Conservation (phyloP, 108 stramenopile genomes). For the Discostella stelligeroides region DNA sequence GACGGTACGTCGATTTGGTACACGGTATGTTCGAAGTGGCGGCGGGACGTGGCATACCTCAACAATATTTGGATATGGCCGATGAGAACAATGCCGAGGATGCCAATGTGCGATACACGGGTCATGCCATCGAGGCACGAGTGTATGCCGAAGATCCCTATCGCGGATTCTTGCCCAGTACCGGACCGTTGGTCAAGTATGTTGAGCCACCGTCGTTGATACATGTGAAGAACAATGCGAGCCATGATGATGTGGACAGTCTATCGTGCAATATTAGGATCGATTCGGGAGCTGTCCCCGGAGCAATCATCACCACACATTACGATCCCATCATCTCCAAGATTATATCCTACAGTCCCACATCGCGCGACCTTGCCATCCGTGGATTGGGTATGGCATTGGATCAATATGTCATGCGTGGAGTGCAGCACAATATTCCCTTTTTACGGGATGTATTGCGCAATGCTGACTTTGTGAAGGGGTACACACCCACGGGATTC, state of each 20-base stretch:
- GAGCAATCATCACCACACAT: constrained; percentile 84
- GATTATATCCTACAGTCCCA: constrained; percentile 75
- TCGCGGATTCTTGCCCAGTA: constrained; percentile 92
- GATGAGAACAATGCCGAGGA: constrained; percentile 39
- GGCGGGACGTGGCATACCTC: constrained; percentile 64
- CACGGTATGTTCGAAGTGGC: constrained; percentile 92
- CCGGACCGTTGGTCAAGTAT: constrained; percentile 77
- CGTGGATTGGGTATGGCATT: constrained; percentile 72
- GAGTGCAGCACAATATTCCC: constrained; percentile 91
- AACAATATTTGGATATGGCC: constrained; percentile 61
- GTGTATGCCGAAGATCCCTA: constrained; percentile 98
- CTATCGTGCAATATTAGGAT: constrained; percentile 68
- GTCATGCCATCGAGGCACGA: constrained; percentile 87
- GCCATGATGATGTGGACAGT: not conserved
- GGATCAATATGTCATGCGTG: constrained; percentile 91
- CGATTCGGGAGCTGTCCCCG: constrained; percentile 91
- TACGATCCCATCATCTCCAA: constrained; percentile 99
- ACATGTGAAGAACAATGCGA: constrained; percentile 12
- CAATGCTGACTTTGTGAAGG: constrained; percentile 72
- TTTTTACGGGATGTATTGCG: constrained; percentile 80
- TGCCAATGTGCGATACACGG: constrained; percentile 61
- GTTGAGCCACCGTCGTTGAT: constrained; percentile 53
- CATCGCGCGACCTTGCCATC: constrained; percentile 69
- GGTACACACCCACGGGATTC: constrained; percentile 92
- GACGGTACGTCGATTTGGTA: constrained; percentile 80